Conservation (phyloP, 306 rosid species). For the Glycine soja region DNA sequence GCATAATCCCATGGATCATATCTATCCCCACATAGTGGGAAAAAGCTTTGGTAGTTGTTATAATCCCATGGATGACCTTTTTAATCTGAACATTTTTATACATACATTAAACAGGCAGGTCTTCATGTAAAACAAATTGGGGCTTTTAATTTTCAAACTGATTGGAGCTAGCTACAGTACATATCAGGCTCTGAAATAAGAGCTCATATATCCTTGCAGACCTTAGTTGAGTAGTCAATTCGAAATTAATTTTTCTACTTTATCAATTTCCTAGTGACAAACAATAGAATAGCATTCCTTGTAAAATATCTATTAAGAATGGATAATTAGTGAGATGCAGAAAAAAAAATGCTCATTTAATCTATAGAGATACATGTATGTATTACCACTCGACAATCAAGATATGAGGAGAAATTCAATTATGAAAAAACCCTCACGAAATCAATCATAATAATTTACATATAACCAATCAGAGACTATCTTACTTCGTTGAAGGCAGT, state of each 20-base stretch:
- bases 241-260: background rate
- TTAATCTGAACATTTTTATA: background rate
- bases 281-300: slow-evolving; percentile 3
- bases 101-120: background rate
- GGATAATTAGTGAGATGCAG: background rate
- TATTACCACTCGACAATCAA: background rate
- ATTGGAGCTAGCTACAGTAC: background rate
- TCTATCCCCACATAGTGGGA: slow-evolving; percentile 18
- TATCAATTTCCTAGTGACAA: slow-evolving; percentile 8
- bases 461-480: slow-evolving; percentile 35
- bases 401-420: slow-evolving; percentile 22
- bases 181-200: background rate
- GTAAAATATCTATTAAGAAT: background rate
- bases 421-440: background rate
- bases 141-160: background rate
- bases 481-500: slow-evolving; percentile 85
- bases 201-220: background rate
- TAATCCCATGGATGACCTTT: slow-evolving; percentile 13
- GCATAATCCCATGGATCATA: background rate
- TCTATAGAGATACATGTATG: slow-evolving; percentile 8
- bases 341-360: background rate
- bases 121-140: background rate
- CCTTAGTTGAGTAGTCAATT: slow-evolving; percentile 12
- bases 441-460: background rate
- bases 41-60: background rate